phyloP scores from a whole-genome alignment of 192 early-diverging fungal species.

The Coemansia sp. region DNA sequence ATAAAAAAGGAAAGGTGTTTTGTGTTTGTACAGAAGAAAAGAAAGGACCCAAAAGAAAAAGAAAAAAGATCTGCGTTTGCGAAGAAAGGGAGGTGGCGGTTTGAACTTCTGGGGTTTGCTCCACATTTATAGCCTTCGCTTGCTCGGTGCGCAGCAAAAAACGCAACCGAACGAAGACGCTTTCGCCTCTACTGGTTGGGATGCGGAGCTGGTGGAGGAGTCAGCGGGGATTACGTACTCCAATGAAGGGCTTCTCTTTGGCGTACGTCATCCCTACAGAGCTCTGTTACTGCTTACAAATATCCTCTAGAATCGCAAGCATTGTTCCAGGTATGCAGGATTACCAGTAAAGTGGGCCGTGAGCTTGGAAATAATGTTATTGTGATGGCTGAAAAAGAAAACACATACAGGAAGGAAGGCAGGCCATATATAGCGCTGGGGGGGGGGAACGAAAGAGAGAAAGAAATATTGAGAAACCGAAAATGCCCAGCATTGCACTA shows the following conservation, averaged over 20 bases:
- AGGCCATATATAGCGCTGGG: background rate
- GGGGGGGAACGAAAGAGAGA: background rate
- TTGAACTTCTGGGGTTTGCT: too few species aligned
- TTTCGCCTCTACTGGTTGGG: too few species aligned
- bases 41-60: constrained; percentile 4
- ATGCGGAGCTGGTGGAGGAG: background rate
- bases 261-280: background rate
- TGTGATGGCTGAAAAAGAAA: background rate
- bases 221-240: too few species aligned
- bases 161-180: too few species aligned
- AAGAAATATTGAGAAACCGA: constrained; percentile 4
- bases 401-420: background rate
- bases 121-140: too few species aligned
- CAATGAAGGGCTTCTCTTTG: too few species aligned
- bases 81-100: background rate
- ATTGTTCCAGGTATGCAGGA: background rate
- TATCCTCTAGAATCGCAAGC: background rate
- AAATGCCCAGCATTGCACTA: too few species aligned
- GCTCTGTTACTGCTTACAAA: background rate
- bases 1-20: constrained; percentile 2
- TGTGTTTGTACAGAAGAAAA: too few species aligned
- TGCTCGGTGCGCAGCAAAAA: too few species aligned
- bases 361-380: background rate
- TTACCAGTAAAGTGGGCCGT: too few species aligned
- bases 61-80: constrained; percentile 1